Base-by-base conservation (phyloP, 1,284 basidiomycete genomes). In the Xerocomus amazonicus region DNA sequence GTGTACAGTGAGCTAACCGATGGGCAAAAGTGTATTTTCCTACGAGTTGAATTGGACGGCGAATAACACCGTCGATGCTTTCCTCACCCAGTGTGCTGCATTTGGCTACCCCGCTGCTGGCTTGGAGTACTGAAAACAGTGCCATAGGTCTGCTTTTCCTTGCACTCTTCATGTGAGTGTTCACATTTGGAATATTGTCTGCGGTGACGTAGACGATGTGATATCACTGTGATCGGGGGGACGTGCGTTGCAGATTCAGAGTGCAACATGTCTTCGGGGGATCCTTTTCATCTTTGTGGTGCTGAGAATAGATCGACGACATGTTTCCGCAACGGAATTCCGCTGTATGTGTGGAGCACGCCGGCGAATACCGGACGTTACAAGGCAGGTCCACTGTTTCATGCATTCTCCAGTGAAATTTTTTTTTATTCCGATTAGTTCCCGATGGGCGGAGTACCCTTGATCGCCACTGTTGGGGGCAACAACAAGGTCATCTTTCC, bases 401-500 rank as follows among this genome's bases (percentile, higher is more conserved):
- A 23, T 8, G 27, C 9, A 1, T 33, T 19, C 19, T 23, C n/a
- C 9, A 19, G 3, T 12, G 9, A 3, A 19, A 36, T 4, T 14
- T 43, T 50, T 4, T 14, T 43, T 50, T 27, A 52, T n/a, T 6
- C 37, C 33, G 32, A 51, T 8, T 51, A 85, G 81, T 83, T 83
- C 67, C 72, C 87, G 53, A 77, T 74, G 26, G 70, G 65, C 32
- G 84, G 86, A 13, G 79, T 87, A 6, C 86, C 87, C 4, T 70
- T 89, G 46, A 77, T 89, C 40, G 79, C 83, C 6, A 88, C 87
- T 0, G 71, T 90, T 34, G 86, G 87, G 6, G 73, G 85, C 64
- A 89, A 90, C 71, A 79, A 82, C 70, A 90, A 90, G 60, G 80
- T 90, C 45, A 77, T 79, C 1, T 87, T 90, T 70, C 70, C 89